Conservation (phyloP, 1,284 basidiomycete genomes). For the Macrocystidia cucumis region DNA sequence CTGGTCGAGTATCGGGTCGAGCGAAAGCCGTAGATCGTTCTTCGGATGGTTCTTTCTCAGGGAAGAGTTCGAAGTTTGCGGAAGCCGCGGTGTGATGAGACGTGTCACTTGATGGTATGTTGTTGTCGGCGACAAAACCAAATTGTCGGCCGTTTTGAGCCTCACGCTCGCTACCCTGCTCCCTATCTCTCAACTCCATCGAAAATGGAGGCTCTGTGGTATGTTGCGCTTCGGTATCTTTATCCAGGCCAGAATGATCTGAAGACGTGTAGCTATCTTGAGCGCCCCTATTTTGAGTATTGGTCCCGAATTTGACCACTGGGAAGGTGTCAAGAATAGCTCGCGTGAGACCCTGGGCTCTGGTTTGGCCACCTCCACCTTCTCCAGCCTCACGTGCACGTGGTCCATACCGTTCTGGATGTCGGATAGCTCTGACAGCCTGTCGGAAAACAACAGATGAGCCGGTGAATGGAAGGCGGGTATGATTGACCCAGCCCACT, state of each 20-base stretch:
- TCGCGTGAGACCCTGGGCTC: constrained; percentile 74
- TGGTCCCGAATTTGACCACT: constrained; percentile 72
- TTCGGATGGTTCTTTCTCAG: too few relatives aligned
- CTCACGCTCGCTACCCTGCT: constrained; percentile 17
- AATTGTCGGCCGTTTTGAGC: constrained; percentile 6
- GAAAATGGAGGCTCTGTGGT: too few relatives aligned
- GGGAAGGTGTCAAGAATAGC: constrained; percentile 95
- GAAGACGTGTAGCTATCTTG: too few relatives aligned
- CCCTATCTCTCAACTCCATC: constrained; percentile 12
- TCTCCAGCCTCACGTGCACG: constrained; percentile 39
- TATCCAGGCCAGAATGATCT: constrained; percentile 8
- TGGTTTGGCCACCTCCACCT: constrained; percentile 49
- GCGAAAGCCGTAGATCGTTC: too few relatives aligned
- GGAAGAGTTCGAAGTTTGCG: neutral
- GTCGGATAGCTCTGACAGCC: constrained; percentile 75
- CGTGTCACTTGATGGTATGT: neutral
- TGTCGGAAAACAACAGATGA: constrained; percentile 18
- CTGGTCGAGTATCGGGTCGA: neutral
- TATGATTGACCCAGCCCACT: constrained; percentile 17
- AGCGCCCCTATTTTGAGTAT: constrained; percentile 11
- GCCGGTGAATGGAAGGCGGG: constrained; percentile 6
- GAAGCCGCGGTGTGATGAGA: neutral
- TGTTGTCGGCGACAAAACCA: neutral
- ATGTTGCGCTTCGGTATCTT: constrained; percentile 19
- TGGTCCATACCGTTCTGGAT: constrained; percentile 90